A percentile compares a stretch with the other conserved stretches of the same genome.
These are phyloP conservation scores for Kuraishia capsulata DNA, from an alignment of 805 yeast genomes.

Conservation along the genomic window DNA sequence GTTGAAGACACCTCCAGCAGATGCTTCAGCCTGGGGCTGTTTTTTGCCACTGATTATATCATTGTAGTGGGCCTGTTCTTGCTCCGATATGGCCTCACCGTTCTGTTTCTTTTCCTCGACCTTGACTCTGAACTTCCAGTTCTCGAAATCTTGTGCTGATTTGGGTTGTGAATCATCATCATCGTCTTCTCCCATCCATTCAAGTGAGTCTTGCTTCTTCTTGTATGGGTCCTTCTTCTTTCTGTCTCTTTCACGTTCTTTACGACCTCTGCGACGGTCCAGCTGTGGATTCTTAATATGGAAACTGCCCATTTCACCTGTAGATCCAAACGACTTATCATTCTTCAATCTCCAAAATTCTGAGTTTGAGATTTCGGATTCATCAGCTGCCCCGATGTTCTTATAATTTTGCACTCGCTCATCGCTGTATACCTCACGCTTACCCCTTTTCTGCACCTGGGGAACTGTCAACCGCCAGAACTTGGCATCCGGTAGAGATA, in stretches of 20 bases:
- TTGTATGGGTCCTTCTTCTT: conserved; percentile 4
- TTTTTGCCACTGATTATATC: neutral
- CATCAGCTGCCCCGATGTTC: conserved; percentile 5
- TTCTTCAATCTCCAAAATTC: conserved; percentile 3
- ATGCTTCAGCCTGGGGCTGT: neutral
- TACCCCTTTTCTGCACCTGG: conserved; percentile 10
- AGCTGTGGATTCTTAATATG: conserved; percentile 1
- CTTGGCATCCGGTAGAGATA: conserved; percentile 34
- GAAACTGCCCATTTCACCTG: conserved; percentile 8
- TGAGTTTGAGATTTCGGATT: conserved; percentile 5
- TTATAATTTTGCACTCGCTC: too few species aligned
- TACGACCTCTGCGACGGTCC: conserved; percentile 6
- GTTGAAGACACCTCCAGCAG: neutral
- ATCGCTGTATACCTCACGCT: conserved; percentile 10
- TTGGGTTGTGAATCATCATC: conserved; percentile 28
- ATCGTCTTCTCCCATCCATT: conserved; percentile 13
- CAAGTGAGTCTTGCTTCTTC: conserved; percentile 6
- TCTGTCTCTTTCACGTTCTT: conserved; percentile 3
- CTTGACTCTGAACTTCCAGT: conserved; percentile 47
- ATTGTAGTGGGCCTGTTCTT: conserved; percentile 11
- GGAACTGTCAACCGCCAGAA: conserved; percentile 36
- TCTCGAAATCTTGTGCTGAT: conserved; percentile 49
- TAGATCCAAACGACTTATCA: conserved; percentile 4
- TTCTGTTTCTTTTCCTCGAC: conserved; percentile 37
- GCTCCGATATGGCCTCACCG: conserved; percentile 27